Conservation (phyloP, 495 filamentous ascomycete species). For the Tirmania nivea region DNA sequence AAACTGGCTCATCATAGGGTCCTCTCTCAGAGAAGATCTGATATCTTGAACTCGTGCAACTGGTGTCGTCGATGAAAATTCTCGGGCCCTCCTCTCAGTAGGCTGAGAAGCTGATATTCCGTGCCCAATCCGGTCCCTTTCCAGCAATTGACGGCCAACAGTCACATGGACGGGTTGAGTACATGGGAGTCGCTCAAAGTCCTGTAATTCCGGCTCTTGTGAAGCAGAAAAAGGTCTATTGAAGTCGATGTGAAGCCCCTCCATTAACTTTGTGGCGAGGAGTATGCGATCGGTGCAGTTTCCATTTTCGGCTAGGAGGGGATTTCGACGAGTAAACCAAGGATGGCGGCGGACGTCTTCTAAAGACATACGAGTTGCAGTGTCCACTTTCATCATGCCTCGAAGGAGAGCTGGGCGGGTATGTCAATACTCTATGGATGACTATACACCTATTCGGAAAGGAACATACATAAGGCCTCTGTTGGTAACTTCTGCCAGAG, state of each 20-base stretch:
- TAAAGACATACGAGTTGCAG: slow-evolving; percentile 56
- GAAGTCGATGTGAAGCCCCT: slow-evolving; percentile 81
- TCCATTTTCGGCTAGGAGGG: slow-evolving; percentile 49
- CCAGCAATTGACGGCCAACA: slow-evolving; percentile 62
- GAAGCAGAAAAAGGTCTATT: slow-evolving; percentile 33
- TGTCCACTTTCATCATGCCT: slow-evolving; percentile 78
- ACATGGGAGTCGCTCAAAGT: slow-evolving; percentile 26
- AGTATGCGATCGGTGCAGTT: slow-evolving; percentile 56
- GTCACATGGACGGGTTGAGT: slow-evolving; percentile 57
- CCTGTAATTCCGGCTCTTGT: slow-evolving; percentile 10
- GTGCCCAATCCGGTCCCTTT: slow-evolving; percentile 28
- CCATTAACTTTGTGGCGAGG: slow-evolving; percentile 80
- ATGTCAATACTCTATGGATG: no score
- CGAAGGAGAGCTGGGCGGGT: slow-evolving; percentile 39
- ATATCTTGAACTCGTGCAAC: slow-evolving; percentile 17
- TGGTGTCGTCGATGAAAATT: slow-evolving; percentile 15
- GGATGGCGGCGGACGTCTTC: slow-evolving; percentile 78
- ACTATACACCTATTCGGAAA: neutral
- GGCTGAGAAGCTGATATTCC: slow-evolving; percentile 30
- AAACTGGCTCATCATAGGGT: slow-evolving; percentile 87
- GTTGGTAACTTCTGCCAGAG: slow-evolving; percentile 64
- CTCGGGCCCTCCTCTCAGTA: slow-evolving; percentile 8
- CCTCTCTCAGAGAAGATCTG: slow-evolving; percentile 41
- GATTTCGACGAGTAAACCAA: slow-evolving; percentile 79
- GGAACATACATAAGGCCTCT: slow-evolving; percentile 36